These are phyloP conservation scores for Avena atlantica DNA, from an alignment of 176 grass and related monocot genomes.

Conservation along the genomic window DNA sequence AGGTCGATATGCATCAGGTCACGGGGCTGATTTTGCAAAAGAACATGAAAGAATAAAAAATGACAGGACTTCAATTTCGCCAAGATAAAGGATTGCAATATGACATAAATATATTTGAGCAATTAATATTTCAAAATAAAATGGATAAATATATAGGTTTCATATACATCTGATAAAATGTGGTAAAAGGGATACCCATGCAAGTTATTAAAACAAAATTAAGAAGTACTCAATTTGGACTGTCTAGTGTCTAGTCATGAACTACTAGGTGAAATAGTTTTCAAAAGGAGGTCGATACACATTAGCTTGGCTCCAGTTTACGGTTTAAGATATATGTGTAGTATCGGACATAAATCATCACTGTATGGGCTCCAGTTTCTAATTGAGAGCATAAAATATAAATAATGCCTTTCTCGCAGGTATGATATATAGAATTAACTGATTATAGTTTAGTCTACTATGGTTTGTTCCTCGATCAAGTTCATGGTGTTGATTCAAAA, in stretches of 20 bases:
- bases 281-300: not conserved
- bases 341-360: not conserved
- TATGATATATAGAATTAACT: not conserved
- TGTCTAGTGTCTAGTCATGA: not conserved
- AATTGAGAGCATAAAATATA: not conserved
- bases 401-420: not conserved
- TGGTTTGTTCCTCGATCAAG: not conserved
- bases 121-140: not conserved
- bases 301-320: not conserved
- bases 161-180: not conserved
- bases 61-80: not conserved
- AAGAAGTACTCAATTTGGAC: not conserved
- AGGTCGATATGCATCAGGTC: not conserved
- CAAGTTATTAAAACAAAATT: not conserved
- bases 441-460: not conserved
- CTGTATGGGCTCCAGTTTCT: not conserved
- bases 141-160: not conserved
- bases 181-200: not conserved
- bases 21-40: not conserved
- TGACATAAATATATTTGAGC: not conserved
- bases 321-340: not conserved
- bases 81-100: not conserved
- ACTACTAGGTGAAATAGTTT: constrained; percentile 1
- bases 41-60: not conserved
- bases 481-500: not conserved